phyloP scores from a whole-genome alignment of 306 rosid species.

The Dicorynia guianensis region DNA sequence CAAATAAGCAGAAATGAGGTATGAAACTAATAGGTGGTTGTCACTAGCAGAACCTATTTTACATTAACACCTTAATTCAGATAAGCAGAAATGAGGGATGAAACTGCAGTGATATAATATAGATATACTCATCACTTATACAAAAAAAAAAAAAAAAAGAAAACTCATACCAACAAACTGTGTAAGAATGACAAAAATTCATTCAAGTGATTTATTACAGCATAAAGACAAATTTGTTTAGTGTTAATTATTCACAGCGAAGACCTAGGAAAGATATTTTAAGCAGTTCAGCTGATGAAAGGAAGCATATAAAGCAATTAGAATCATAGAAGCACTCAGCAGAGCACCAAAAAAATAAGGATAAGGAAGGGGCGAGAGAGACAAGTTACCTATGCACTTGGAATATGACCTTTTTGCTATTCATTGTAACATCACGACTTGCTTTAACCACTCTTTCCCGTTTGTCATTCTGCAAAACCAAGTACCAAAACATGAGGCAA shows the following conservation, averaged over 20 bases:
- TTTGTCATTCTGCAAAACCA: slow-evolving; percentile 75
- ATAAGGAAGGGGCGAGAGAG: not conserved
- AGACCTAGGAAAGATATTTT: not conserved
- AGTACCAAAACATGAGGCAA: slow-evolving; percentile 34
- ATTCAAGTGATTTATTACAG: slow-evolving; percentile 20
- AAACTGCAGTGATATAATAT: not conserved
- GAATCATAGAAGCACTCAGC: slow-evolving; percentile 1
- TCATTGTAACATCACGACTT: slow-evolving; percentile 89
- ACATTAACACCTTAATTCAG: no score
- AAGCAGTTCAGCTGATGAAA: slow-evolving; percentile 23
- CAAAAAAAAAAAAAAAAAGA: no score
- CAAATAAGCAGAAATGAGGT: no score
- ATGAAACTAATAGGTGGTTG: not conserved
- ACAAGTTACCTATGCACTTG: slow-evolving; percentile 88
- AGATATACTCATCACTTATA: slow-evolving; percentile 1
- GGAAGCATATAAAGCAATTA: not conserved
- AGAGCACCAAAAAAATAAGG: not conserved
- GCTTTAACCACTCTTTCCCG: slow-evolving; percentile 95
- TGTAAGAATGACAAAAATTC: no score
- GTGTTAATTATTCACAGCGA: slow-evolving; percentile 23
- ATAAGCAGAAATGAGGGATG: no score
- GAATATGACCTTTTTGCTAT: slow-evolving; percentile 97
- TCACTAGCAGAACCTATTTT: not conserved
- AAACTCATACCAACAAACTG: no score
- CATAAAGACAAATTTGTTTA: not conserved